Evolutionary conservation across 2,329 filamentous ascomycete genomes (phyloP).

Genomic region (Diaporthe eres): DNA sequence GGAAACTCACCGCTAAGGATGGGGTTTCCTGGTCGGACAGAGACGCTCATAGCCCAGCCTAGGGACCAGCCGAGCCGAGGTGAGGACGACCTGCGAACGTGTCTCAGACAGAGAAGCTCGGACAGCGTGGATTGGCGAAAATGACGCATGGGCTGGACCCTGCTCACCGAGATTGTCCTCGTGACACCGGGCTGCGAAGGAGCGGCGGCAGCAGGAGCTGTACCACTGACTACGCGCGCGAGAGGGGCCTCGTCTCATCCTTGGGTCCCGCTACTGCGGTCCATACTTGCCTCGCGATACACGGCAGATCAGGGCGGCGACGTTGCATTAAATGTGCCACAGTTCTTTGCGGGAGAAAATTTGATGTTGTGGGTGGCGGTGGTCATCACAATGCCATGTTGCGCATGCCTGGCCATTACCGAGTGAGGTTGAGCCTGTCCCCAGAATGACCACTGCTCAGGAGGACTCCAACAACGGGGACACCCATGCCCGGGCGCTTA

Average conservation of each 20-base stretch:
- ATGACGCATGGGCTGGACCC: constrained; percentile 16
- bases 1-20: constrained; percentile 18
- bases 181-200: constrained; percentile 20
- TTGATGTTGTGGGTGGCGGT: constrained; percentile 1
- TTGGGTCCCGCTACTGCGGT: neutral
- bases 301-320: constrained; percentile 6
- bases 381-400: neutral
- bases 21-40: neutral
- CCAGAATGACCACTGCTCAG: neutral
- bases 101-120: constrained; percentile 32
- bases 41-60: neutral
- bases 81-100: constrained; percentile 8
- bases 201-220: constrained; percentile 17
- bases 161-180: constrained; percentile 34
- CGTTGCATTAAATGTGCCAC: constrained; percentile 1
- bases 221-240: neutral
- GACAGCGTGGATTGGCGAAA: constrained; percentile 21
- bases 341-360: neutral
- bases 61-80: constrained; percentile 30
- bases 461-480: constrained; percentile 34
- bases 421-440: constrained; percentile 20
- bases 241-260: neutral
- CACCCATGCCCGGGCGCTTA: constrained; percentile 32
- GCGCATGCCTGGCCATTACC: neutral
- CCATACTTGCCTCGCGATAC: neutral